Evolutionary conservation across 2,329 filamentous ascomycete genomes (phyloP), one percentile per base, ranked within the genome.

Genomic region (Exophiala spinifera): DNA sequence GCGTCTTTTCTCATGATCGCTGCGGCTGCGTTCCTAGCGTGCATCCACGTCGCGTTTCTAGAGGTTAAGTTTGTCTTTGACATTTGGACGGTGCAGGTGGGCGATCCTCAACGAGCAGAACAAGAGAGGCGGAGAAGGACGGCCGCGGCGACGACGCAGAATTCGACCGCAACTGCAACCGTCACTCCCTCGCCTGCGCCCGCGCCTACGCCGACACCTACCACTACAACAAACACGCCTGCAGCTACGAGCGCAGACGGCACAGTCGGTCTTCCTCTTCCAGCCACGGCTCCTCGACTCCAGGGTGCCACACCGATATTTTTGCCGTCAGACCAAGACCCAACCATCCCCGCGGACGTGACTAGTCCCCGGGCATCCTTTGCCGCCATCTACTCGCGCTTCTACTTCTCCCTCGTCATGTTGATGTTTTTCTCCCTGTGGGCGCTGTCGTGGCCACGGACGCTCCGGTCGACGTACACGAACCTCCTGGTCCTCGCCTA

Each of bases 401-500:
- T 85, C 65, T 85, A 83, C 67, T 77, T 85, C 51, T 69, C 81
- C 20, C 74, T 86, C 3, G 77, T 83, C 36, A 72, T 74, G 17
- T 71, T 80, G 47, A 74, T 84, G 56, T 81, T 86, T 62, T 67
- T 84, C 37, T 82, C 80, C 4, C 72, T 84, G 4, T 82, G 83
- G 68, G 79, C 81, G 19, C 75, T 78, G 25, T 76, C 81, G 1
- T 82, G 82, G 71, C 81, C 82, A 1, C 69, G 74, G 3, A 71
- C 73, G 1, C 66, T 80, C 1, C 77, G 79, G 20, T 74, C 75
- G 2, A 67, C 77, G 39, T 86, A 84, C 68, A 77, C 78, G 58
- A 78, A 91, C 67, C 60, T 78, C 2, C 74, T 95, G 19, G 79
- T 82, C 1, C 83, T 92, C 64, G 61, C 81, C 49, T 96, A 96